A percentile compares a stretch with the other conserved stretches of the same genome.
These are phyloP conservation scores for Halophytophthora polymorphica DNA, from an alignment of 352 stramenopile genomes.

Conservation along the genomic window DNA sequence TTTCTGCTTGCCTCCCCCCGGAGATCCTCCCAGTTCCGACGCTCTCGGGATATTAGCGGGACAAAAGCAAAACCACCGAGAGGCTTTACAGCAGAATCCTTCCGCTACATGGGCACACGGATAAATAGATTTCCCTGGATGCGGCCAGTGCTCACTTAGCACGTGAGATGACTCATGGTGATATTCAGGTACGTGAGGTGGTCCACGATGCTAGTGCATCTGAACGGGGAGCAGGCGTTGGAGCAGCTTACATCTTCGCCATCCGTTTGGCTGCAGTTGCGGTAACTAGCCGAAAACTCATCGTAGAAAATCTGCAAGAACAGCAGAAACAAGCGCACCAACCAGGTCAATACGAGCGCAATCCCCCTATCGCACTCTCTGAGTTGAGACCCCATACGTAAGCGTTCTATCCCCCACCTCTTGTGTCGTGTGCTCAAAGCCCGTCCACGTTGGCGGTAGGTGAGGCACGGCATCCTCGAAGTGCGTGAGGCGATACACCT, in stretches of 20 bases:
- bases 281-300: slow-evolving; percentile 64
- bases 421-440: slow-evolving; percentile 68
- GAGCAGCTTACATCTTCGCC: slow-evolving; percentile 72
- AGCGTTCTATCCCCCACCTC: slow-evolving; percentile 35
- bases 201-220: slow-evolving; percentile 80
- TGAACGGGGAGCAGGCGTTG: slow-evolving; percentile 66
- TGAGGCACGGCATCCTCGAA: slow-evolving; percentile 78
- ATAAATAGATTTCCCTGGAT: too few species aligned
- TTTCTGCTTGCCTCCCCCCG: too few species aligned
- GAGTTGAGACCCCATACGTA: neutral
- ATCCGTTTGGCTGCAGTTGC: slow-evolving; percentile 47
- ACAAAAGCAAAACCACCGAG: too few species aligned
- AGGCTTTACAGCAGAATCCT: too few species aligned
- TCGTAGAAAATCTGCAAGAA: slow-evolving; percentile 73
- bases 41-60: too few species aligned
- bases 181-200: slow-evolving; percentile 88
- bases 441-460: slow-evolving; percentile 70
- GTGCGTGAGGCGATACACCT: slow-evolving; percentile 76
- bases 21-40: too few species aligned
- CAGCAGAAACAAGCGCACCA: neutral
- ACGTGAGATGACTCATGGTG: slow-evolving; percentile 86
- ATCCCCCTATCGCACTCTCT: neutral
- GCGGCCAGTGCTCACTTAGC: slow-evolving; percentile 32
- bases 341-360: slow-evolving; percentile 6
- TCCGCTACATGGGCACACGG: too few species aligned